These are phyloP conservation scores for Nakazawaea populi DNA, from an alignment of 805 yeast species.

Conservation along the genomic window DNA sequence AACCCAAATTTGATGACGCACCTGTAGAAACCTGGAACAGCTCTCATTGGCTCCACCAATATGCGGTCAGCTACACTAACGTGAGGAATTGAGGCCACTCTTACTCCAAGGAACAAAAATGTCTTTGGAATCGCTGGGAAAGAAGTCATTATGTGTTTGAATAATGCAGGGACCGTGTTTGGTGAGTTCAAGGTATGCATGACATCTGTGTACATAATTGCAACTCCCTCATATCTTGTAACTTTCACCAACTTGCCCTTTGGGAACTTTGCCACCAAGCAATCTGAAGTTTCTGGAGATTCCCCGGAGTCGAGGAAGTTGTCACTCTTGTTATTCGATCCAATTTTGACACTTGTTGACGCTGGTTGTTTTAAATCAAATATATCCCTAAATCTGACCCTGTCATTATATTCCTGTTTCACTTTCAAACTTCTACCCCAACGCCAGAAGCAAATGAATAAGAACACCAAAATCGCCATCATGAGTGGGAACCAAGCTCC, in stretches of 20 bases:
- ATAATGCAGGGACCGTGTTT: slow-evolving; percentile 39
- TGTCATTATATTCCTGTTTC: slow-evolving; percentile 28
- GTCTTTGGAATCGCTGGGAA: slow-evolving; percentile 38
- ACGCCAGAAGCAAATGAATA: slow-evolving; percentile 40
- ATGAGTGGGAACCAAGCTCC: slow-evolving; percentile 61
- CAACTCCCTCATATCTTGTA: slow-evolving; percentile 30
- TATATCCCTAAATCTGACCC: slow-evolving; percentile 30
- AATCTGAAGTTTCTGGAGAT: not conserved
- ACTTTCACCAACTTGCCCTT: slow-evolving; percentile 3
- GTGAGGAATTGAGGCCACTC: slow-evolving; percentile 36
- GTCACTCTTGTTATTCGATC: not conserved
- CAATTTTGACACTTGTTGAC: not conserved
- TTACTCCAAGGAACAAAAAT: slow-evolving; percentile 36
- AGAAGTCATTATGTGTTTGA: slow-evolving; percentile 29
- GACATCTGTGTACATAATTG: slow-evolving; percentile 34
- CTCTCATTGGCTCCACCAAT: slow-evolving; percentile 30
- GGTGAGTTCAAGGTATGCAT: slow-evolving; percentile 32
- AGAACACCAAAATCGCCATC: slow-evolving; percentile 32
- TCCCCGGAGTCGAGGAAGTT: not conserved
- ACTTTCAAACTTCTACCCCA: slow-evolving; percentile 37
- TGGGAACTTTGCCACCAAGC: slow-evolving; percentile 1
- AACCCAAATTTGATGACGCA: slow-evolving; percentile 46
- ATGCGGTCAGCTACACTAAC: slow-evolving; percentile 34
- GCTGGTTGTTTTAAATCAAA: slow-evolving; percentile 21
- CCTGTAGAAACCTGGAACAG: slow-evolving; percentile 39